Base-by-base conservation (phyloP, 768 basidiomycete genomes). In the Suillus fuscotomentosus region DNA sequence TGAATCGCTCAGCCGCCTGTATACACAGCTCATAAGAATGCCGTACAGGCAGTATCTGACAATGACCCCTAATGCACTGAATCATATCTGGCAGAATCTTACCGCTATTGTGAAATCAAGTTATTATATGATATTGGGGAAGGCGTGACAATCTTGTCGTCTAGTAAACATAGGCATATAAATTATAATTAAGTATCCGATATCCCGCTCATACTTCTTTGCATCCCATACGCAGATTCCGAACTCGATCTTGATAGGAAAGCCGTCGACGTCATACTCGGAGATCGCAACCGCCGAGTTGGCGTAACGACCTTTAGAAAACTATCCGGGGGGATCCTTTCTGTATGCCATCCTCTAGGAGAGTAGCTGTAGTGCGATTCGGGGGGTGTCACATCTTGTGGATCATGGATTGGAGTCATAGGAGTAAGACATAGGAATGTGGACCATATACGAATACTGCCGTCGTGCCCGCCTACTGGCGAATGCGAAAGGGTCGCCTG, bases 381-480 rank as follows among this genome's bases (percentile, higher is more conserved):
- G 27, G 57, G 24, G 11, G 41, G 27, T 42, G 42, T 20, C 57
- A 20, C 42, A 31, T 59, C 41, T 7, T 59, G 57, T 42, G 39
- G 27, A 42, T 39, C 57, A 27, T 15, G 17, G 15, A 17, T 20
- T 7, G 57, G 41, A 13, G 57, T 20, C 24, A 39, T 31, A 42
- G 57, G 57, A 27, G 57, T 20, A 5, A 59, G 57, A 14, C 24
- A 59, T 41, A 43, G 13, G 3, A 17, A 31, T 42, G 83, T 80
- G 20, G 88, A 88, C 88, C 92, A 93, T 51, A 92, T 84, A 38
- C 88, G 82, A 54, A 94, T 84, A 1, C 82, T 85, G 27, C 92
- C 92, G 66, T 93, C 90, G 69, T 91, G 89, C 63, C 85, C 86
- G 45, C 91, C 92, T 2, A 89, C 89, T n/a, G 7, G 90, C 90